Evolutionary conservation across 768 basidiomycete genomes (phyloP).

Genomic region (Rhodotorula kratochvilovae): DNA sequence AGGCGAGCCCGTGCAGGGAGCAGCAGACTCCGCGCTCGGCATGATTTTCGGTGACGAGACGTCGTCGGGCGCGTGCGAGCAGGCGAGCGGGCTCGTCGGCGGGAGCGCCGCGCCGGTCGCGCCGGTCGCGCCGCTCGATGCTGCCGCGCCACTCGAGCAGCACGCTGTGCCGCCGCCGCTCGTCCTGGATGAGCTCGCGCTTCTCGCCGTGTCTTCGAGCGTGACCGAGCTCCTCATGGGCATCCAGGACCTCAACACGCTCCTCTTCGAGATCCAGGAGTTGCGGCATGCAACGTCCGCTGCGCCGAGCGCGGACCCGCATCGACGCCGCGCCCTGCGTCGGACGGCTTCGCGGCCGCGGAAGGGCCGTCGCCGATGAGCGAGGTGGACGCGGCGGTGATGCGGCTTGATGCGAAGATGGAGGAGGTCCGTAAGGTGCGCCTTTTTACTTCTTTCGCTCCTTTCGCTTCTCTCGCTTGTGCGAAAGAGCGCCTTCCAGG

Average conservation of each 20-base stretch:
- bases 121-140: no score
- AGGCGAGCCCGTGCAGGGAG: not conserved
- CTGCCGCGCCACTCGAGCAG: no score
- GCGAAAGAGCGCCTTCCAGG: no score
- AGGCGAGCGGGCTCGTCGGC: no score
- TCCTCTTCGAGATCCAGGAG: constrained; percentile 43
- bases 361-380: not conserved
- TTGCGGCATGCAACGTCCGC: constrained; percentile 35
- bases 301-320: not conserved
- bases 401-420: constrained; percentile 34
- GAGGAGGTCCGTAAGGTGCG: constrained; percentile 29
- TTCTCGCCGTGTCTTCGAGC: constrained; percentile 30
- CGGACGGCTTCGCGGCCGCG: not conserved
- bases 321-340: not conserved
- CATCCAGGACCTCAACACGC: constrained; percentile 33
- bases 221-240: constrained; percentile 37
- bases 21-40: not conserved
- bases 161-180: not conserved
- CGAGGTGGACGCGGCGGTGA: constrained; percentile 38
- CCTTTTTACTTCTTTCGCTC: not conserved
- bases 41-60: not conserved
- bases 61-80: no score
- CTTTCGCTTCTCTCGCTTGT: not conserved
- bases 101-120: no score
- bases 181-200: constrained; percentile 22